Evolutionary conservation across 164 flowering plant species (phyloP).

Genomic region (Macadamia tetraphylla): DNA sequence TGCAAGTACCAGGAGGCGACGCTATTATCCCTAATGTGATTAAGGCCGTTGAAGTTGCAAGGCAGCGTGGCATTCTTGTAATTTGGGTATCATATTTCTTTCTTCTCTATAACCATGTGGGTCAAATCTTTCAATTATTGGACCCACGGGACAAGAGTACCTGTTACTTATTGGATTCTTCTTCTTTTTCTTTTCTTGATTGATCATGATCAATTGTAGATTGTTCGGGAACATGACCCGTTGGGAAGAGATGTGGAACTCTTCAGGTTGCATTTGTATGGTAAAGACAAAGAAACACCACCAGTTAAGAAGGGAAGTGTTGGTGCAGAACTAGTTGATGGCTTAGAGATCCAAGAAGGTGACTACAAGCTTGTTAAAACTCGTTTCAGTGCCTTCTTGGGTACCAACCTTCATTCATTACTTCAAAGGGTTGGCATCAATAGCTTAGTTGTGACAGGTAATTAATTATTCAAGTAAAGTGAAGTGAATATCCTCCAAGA

Average conservation of each 20-base stretch:
- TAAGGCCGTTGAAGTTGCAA: conserved; percentile 59
- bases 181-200: too few species aligned
- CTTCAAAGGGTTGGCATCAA: conserved; percentile 52
- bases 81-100: conserved; percentile 51
- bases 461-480: conserved; percentile 7
- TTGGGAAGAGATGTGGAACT: conserved; percentile 86
- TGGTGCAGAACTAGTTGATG: conserved; percentile 88
- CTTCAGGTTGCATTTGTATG: conserved; percentile 64
- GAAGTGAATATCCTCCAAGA: not conserved
- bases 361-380: conserved; percentile 92
- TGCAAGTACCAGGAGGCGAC: conserved; percentile 54
- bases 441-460: conserved; percentile 64
- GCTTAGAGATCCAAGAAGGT: conserved; percentile 58
- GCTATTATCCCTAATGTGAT: conserved; percentile 73
- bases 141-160: too few species aligned
- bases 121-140: too few species aligned
- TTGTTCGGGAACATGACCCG: conserved; percentile 93
- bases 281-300: conserved; percentile 51
- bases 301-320: conserved; percentile 54
- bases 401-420: conserved; percentile 72
- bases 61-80: conserved; percentile 56
- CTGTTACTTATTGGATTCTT: not conserved
- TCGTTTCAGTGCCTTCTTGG: conserved; percentile 87
- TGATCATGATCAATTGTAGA: conserved; percentile 33
- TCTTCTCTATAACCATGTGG: too few species aligned